Percentiles rank a stretch among this genome's conserved stretches.
These are phyloP conservation scores for Canariomyces notabilis DNA, from an alignment of 2,329 filamentous ascomycete genomes.

Conservation along the genomic window DNA sequence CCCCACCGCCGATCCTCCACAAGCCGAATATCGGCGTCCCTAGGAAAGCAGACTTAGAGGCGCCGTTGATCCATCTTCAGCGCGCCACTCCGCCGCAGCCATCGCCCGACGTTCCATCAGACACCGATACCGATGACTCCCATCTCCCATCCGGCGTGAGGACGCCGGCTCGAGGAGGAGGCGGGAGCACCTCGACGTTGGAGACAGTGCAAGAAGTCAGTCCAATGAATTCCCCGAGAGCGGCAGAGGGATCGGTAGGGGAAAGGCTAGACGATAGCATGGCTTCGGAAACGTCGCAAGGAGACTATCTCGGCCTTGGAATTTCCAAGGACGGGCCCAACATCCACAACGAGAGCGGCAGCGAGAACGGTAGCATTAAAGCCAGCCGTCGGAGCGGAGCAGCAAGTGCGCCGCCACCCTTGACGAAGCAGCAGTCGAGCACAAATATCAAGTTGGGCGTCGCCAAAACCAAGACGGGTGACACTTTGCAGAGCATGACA, in stretches of 20 bases:
- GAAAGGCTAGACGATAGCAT: conserved; percentile 50
- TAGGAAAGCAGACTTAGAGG: conserved; percentile 46
- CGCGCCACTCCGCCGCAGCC: conserved; percentile 42
- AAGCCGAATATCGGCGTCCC: conserved; percentile 41
- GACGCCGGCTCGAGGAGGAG: conserved; percentile 56
- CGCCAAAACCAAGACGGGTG: conserved; percentile 62
- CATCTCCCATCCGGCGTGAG: conserved; percentile 49
- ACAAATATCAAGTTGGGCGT: conserved; percentile 58
- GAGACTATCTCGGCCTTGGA: conserved; percentile 36
- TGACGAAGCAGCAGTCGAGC: conserved; percentile 62
- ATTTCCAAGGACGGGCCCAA: conserved; percentile 40
- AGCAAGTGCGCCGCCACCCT: conserved; percentile 40
- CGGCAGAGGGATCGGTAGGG: conserved; percentile 43
- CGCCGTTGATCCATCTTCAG: conserved; percentile 50
- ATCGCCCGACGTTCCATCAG: conserved; percentile 37
- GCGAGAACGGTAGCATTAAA: conserved; percentile 57
- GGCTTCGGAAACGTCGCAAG: conserved; percentile 37
- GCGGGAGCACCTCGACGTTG: conserved; percentile 57
- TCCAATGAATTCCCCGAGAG: conserved; percentile 63
- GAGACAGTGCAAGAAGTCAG: conserved; percentile 93
- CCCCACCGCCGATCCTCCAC: conserved; percentile 60
- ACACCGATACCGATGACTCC: conserved; percentile 50
- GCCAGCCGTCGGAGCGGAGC: conserved; percentile 40
- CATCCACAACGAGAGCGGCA: conserved; percentile 58
- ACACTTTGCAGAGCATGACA: conserved; percentile 86